Evolutionary conservation across 2,329 filamentous ascomycete species (phyloP).

Genomic region (Bimuria novae-zelandiae): DNA sequence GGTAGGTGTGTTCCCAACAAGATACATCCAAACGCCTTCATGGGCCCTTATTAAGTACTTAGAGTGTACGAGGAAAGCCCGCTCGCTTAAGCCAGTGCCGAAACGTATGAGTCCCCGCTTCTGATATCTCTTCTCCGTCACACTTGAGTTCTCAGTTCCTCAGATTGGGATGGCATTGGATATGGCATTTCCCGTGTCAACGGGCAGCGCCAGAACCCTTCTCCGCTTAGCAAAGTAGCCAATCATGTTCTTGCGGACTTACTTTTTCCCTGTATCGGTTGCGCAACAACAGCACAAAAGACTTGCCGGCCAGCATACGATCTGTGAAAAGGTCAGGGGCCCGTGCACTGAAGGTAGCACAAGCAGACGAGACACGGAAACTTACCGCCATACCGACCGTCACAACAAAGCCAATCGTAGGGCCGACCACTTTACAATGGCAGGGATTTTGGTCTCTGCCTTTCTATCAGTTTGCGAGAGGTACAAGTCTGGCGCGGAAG

Average conservation of each 20-base stretch:
- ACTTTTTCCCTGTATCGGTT: conserved; percentile 60
- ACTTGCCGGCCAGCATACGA: conserved; percentile 60
- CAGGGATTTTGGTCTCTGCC: conserved; percentile 61
- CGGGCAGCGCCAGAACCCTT: conserved; percentile 58
- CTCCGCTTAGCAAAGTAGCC: not conserved
- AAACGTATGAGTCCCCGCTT: not conserved
- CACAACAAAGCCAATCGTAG: conserved; percentile 57
- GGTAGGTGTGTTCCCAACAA: conserved; percentile 10
- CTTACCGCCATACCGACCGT: conserved; percentile 57
- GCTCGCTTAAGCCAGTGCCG: not conserved
- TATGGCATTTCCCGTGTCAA: conserved; percentile 57
- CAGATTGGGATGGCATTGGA: conserved; percentile 53
- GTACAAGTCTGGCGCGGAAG: not conserved
- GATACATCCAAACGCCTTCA: not conserved
- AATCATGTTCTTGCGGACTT: conserved; percentile 24
- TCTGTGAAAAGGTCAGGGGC: conserved; percentile 36
- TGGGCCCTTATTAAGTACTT: not conserved
- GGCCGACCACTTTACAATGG: conserved; percentile 61
- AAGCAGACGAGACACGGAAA: conserved; percentile 13
- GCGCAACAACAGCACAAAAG: conserved; percentile 62
- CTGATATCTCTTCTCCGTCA: not conserved
- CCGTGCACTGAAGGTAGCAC: conserved; percentile 3
- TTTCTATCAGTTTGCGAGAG: conserved; percentile 11
- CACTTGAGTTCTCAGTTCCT: conserved; percentile 30
- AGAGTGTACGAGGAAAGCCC: not conserved